Evolutionary conservation across 495 filamentous ascomycete species (phyloP).

Genomic region (Parmelia sp.): DNA sequence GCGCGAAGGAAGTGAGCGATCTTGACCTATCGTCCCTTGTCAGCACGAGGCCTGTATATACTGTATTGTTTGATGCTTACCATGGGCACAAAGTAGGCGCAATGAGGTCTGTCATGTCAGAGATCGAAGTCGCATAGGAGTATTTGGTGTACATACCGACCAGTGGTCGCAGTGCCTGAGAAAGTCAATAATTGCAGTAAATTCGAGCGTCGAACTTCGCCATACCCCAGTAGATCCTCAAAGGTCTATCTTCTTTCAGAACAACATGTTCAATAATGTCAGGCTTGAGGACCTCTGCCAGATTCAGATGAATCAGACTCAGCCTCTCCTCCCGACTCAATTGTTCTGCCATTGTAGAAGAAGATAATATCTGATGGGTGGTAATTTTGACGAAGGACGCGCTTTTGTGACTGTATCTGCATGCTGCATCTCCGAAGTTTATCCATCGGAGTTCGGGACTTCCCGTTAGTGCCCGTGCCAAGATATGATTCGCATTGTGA

Average conservation of each 20-base stretch:
- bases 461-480: conserved; percentile 3
- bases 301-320: conserved; percentile 69
- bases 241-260: conserved; percentile 59
- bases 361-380: neutral
- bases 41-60: neutral
- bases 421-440: neutral
- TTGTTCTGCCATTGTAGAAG: conserved; percentile 26
- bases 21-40: conserved; percentile 42
- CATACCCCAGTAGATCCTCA: conserved; percentile 80
- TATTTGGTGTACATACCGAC: conserved; percentile 28
- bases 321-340: conserved; percentile 42
- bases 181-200: conserved; percentile 15
- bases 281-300: conserved; percentile 77
- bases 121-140: neutral
- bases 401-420: neutral
- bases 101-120: conserved; percentile 50
- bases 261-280: conserved; percentile 77
- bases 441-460: neutral
- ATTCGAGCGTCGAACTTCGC: neutral
- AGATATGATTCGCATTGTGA: neutral
- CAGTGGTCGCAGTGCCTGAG: conserved; percentile 71
- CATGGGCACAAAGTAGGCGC: conserved; percentile 76
- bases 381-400: neutral
- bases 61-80: conserved; percentile 31
- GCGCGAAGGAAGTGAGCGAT: conserved; percentile 82